A percentile compares a stretch with the other conserved stretches of the same genome.
phyloP scores from a whole-genome alignment of 768 basidiomycete species.

The Infundibulicybe gibba region DNA sequence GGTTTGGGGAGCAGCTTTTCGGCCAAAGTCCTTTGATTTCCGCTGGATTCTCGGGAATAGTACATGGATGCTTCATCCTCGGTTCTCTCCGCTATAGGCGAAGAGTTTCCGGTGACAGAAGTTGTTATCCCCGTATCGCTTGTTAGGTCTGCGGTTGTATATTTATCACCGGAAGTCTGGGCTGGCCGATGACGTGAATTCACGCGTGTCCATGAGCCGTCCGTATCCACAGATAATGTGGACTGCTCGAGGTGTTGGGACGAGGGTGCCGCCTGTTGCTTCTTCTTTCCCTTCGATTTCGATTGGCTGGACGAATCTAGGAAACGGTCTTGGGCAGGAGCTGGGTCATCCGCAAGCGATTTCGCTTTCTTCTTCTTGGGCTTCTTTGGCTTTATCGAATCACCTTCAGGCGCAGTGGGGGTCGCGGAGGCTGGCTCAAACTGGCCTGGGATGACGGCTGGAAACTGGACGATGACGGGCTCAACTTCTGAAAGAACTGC shows the following conservation, averaged over 20 bases:
- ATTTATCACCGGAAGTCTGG: constrained; percentile 11
- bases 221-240: constrained; percentile 42
- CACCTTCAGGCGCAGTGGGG: neutral
- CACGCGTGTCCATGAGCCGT: constrained; percentile 74
- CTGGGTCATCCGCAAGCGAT: constrained; percentile 8
- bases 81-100: constrained; percentile 31
- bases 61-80: constrained; percentile 19
- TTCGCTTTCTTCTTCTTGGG: constrained; percentile 46
- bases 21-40: constrained; percentile 44
- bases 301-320: constrained; percentile 13
- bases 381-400: constrained; percentile 12
- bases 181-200: constrained; percentile 35
- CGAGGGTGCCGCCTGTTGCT: constrained; percentile 7
- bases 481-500: neutral
- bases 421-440: constrained; percentile 25
- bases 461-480: constrained; percentile 24
- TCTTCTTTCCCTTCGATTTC: constrained; percentile 3
- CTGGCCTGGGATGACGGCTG: constrained; percentile 40
- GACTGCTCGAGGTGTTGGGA: constrained; percentile 14
- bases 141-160: constrained; percentile 25
- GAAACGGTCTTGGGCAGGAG: constrained; percentile 13
- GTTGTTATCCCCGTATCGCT: constrained; percentile 53
- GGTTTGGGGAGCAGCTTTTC: constrained; percentile 66
- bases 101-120: constrained; percentile 34
- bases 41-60: constrained; percentile 18